Evolutionary conservation across 1,284 basidiomycete genomes (phyloP), one percentile per base, ranked within the genome.

Genomic region (Rhodotorula sp.): DNA sequence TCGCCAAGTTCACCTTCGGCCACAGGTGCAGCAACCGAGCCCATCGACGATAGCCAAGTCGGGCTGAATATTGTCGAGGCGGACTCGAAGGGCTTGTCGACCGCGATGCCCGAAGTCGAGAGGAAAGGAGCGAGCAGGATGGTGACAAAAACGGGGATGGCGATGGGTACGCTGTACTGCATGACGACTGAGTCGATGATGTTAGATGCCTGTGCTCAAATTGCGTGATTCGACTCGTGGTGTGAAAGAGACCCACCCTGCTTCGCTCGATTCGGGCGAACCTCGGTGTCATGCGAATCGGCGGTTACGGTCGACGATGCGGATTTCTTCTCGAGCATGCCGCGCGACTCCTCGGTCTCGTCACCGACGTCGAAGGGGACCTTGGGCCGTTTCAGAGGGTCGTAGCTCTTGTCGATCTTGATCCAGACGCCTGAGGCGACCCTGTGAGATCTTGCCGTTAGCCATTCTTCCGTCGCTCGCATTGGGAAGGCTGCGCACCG

Each of bases 381-480:
- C 32, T 52, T 54, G 1, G 67, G 57, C 24, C 56, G n/a, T 44
- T 65, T 64, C 4, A 68, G 65, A 29, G 68, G 66, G 55, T 74
- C 71, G 59, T 68, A 74, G 24, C 66, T 55, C 46, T 60, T 49
- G 64, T 74, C 70, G 52, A 70, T 74, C 62, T 74, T 72, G 68
- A 74, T 74, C 70, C 67, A 74, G 29, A 74, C 64, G 11, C 73
- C 73, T 6, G 60, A 65, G 0, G 73, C 73, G 51, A 74, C 73
- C 68, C 67, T 68, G 44, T 13, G 0, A 30, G 15, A 22, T 19
- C 4, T 2, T 19, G 56, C 22, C 30, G 30, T 39, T n/a, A n/a
- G n/a, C n/a, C n/a, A n/a, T n/a, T n/a, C n/a, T n/a, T n/a, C n/a
- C n/a, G n/a, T n/a, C n/a, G n/a, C n/a, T n/a, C n/a, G n/a, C n/a